Conservation (phyloP, 1,284 basidiomycete species). For the Hemileia vastatrix region DNA sequence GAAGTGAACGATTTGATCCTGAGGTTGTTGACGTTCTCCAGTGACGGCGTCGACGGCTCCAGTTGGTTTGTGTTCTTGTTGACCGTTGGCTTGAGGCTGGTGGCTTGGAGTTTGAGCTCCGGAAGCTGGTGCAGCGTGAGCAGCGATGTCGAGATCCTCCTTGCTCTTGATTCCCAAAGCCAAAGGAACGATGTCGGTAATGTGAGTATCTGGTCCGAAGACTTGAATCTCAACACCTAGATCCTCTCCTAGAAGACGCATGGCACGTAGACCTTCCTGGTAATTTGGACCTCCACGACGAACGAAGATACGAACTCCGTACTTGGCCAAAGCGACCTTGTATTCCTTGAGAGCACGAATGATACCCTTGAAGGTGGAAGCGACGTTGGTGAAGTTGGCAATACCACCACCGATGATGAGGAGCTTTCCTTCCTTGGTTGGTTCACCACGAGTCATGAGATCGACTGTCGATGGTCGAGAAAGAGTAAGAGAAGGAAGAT, state of each 20-base stretch:
- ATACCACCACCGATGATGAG: conserved; percentile 99
- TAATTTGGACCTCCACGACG: conserved; percentile 98
- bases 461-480: too few species aligned
- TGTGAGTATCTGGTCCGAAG: conserved; percentile 95
- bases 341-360: conserved; percentile 92
- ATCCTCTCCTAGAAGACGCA: conserved; percentile 93
- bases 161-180: conserved; percentile 68
- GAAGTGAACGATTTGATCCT: conserved; percentile 46
- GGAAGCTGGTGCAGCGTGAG: not conserved
- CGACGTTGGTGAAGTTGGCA: conserved; percentile 99
- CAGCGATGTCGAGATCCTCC: too few species aligned
- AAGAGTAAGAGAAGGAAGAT: too few species aligned
- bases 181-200: conserved; percentile 95
- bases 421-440: conserved; percentile 79
- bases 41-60: conserved; percentile 46
- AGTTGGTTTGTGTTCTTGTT: conserved; percentile 27
- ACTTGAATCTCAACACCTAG: conserved; percentile 95
- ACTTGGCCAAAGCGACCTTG: conserved; percentile 70
- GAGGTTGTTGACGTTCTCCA: conserved; percentile 69
- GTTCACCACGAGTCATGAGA: conserved; percentile 80
- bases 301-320: conserved; percentile 85
- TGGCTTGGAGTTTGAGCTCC: too few species aligned
- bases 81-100: conserved; percentile 21
- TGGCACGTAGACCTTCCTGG: conserved; percentile 97
- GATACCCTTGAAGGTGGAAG: conserved; percentile 99